Conservation (phyloP, 768 basidiomycete genomes). For the Boletus huronensis region DNA sequence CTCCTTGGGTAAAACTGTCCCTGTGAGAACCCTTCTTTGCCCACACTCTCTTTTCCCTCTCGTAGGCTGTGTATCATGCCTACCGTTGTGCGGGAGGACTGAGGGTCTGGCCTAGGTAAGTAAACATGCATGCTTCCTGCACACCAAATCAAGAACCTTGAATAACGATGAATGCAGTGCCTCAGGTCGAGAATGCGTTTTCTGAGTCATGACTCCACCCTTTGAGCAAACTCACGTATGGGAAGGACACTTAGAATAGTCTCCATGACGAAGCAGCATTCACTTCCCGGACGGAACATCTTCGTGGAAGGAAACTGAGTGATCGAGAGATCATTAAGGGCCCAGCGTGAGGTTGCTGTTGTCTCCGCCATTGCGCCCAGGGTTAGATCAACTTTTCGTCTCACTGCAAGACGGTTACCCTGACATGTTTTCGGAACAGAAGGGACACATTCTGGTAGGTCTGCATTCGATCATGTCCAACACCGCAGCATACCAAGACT, state of each 20-base stretch:
- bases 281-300: slow-evolving; percentile 52
- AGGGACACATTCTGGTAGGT: slow-evolving; percentile 80
- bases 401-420: slow-evolving; percentile 1
- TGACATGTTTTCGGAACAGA: slow-evolving; percentile 42
- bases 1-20: neutral
- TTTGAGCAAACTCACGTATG: slow-evolving; percentile 61
- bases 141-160: slow-evolving; percentile 11
- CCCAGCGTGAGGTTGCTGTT: slow-evolving; percentile 62
- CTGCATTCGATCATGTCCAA: slow-evolving; percentile 55
- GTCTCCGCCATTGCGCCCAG: slow-evolving; percentile 78
- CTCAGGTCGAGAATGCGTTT: slow-evolving; percentile 77
- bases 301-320: slow-evolving; percentile 69
- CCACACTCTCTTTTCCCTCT: slow-evolving; percentile 44
- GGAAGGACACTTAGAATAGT: slow-evolving; percentile 34
- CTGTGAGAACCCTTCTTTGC: neutral
- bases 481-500: slow-evolving; percentile 58
- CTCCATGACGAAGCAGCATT: slow-evolving; percentile 34
- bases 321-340: slow-evolving; percentile 81
- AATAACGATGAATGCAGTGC: slow-evolving; percentile 10
- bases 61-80: slow-evolving; percentile 66
- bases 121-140: slow-evolving; percentile 28
- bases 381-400: slow-evolving; percentile 36
- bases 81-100: slow-evolving; percentile 78
- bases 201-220: slow-evolving; percentile 78
- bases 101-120: slow-evolving; percentile 71